These are phyloP conservation scores for Aspergillus campestris DNA, from an alignment of 495 filamentous ascomycete species.

Conservation along the genomic window DNA sequence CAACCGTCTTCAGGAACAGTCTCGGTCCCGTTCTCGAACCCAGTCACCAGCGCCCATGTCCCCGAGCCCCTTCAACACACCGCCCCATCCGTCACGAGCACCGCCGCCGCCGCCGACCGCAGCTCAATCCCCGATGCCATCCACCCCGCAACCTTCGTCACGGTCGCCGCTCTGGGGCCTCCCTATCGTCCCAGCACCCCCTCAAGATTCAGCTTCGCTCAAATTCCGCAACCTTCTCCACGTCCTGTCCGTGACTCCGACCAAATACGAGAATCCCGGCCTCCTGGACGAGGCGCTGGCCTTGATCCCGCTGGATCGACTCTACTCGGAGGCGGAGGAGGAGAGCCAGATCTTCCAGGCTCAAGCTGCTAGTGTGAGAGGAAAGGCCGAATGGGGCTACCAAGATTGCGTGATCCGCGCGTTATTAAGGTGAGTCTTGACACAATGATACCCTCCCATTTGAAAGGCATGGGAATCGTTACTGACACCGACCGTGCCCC, in stretches of 20 bases:
- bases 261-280: conserved; percentile 94
- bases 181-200: conserved; percentile 73
- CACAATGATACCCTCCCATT: conserved; percentile 1
- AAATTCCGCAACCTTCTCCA: conserved; percentile 81
- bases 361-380: conserved; percentile 74
- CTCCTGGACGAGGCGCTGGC: conserved; percentile 87
- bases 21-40: conserved; percentile 48
- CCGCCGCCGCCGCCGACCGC: conserved; percentile 30
- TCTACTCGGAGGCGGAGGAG: conserved; percentile 92
- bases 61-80: conserved; percentile 8
- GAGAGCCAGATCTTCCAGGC: conserved; percentile 80
- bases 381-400: conserved; percentile 90
- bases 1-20: conserved; percentile 58
- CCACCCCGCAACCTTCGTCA: conserved; percentile 45
- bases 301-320: conserved; percentile 77
- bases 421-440: conserved; percentile 59
- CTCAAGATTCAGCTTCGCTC: conserved; percentile 61
- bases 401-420: conserved; percentile 95
- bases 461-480: neutral
- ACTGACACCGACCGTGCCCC: conserved; percentile 14
- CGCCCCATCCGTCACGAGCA: conserved; percentile 35
- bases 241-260: conserved; percentile 73
- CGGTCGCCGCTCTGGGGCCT: conserved; percentile 63
- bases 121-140: conserved; percentile 18
- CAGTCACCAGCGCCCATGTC: conserved; percentile 34